Evolutionary conservation across 169 alveolate species (phyloP).

Genomic region (Cyclospora cayetanensis): DNA sequence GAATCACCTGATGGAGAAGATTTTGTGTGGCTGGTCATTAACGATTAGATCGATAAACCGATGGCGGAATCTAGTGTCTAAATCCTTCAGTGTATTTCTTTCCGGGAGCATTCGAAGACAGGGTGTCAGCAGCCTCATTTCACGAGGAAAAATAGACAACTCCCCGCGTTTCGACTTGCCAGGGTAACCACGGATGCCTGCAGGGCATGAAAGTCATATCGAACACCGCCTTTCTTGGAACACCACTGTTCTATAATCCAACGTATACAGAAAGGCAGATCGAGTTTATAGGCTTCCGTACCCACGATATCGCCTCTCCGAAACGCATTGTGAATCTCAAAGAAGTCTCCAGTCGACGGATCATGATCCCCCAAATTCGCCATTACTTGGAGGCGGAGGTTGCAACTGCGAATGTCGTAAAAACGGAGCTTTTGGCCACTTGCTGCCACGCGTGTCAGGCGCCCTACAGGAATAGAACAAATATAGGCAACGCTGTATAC

Average conservation of each 20-base stretch:
- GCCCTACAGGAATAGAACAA: slow-evolving; percentile 82
- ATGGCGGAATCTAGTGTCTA: slow-evolving; percentile 93
- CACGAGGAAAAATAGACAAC: slow-evolving; percentile 92
- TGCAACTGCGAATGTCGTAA: slow-evolving; percentile 92
- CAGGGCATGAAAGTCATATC: background rate
- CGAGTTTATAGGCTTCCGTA: background rate
- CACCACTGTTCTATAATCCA: background rate
- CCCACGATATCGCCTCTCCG: slow-evolving; percentile 69
- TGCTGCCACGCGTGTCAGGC: slow-evolving; percentile 88
- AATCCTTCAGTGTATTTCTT: slow-evolving; percentile 95
- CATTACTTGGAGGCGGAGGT: slow-evolving; percentile 88
- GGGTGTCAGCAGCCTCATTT: slow-evolving; percentile 90
- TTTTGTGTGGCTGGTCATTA: slow-evolving; percentile 88
- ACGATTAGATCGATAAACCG: slow-evolving; percentile 97
- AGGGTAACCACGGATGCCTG: slow-evolving; percentile 79
- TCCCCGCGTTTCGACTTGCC: slow-evolving; percentile 98
- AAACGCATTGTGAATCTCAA: slow-evolving; percentile 58
- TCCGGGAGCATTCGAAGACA: slow-evolving; percentile 98
- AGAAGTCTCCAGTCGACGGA: slow-evolving; percentile 74
- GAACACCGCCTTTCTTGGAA: background rate
- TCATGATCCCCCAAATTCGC: slow-evolving; percentile 78
- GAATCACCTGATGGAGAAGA: slow-evolving; percentile 89
- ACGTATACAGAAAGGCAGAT: background rate
- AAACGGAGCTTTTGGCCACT: slow-evolving; percentile 91
- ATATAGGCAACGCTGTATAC: too few species aligned